Conservation (phyloP, 163 green algal genomes). For the Scenedesmus sp. region DNA sequence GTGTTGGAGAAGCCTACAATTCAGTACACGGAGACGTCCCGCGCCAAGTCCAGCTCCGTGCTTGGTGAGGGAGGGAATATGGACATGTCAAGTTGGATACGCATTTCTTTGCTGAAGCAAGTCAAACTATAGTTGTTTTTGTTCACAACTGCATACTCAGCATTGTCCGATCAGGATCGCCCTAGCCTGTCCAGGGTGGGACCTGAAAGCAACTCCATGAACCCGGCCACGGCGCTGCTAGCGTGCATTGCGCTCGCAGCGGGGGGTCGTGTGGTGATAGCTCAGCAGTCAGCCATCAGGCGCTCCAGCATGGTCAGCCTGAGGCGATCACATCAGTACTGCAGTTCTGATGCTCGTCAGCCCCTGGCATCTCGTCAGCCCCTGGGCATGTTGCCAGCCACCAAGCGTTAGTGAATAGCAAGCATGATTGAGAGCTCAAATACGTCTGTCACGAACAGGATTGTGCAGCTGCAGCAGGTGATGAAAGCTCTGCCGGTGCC, state of each 20-base stretch:
- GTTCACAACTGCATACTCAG: background rate
- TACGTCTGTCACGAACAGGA: background rate
- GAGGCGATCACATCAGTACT: background rate
- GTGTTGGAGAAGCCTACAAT: conserved; percentile 69
- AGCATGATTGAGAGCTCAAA: background rate
- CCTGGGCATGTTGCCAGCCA: background rate
- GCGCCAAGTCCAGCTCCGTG: conserved; percentile 64
- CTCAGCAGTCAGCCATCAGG: background rate
- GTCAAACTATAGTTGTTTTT: too few species aligned
- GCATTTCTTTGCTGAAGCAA: background rate
- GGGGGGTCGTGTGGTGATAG: background rate
- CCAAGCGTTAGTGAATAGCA: background rate
- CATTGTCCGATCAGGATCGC: background rate
- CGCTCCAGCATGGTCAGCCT: background rate
- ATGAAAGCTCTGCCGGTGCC: background rate
- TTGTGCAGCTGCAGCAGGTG: background rate
- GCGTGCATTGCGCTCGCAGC: conserved; percentile 3
- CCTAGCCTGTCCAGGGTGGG: background rate
- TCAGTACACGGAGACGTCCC: conserved; percentile 65
- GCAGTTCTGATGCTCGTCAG: conserved; percentile 7
- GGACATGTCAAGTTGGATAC: background rate
- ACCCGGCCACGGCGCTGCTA: background rate
- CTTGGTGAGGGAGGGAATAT: conserved; percentile 59
- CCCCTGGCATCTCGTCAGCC: conserved; percentile 12
- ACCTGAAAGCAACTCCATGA: conserved; percentile 1